Evolutionary conservation across 805 yeast species (phyloP), one percentile per base, ranked within the genome.

Genomic region (Kodamaea kakaduensis): DNA sequence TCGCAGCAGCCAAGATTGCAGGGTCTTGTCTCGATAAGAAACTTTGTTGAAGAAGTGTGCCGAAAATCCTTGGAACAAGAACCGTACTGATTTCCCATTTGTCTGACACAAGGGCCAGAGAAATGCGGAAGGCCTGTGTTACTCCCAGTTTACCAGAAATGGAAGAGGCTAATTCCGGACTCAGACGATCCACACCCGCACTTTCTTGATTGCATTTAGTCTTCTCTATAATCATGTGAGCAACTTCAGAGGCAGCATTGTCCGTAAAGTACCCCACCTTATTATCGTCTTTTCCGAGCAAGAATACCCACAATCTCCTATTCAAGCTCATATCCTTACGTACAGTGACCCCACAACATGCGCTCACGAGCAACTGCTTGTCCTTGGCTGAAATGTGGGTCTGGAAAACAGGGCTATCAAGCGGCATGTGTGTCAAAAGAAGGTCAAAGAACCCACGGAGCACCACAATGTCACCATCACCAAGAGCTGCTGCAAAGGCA

Each of bases 311-410:
- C 14, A 93, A 68, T 48, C 99, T 73, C 58, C 98, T 72, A 56
- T 93, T 93, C 40, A 93, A 69, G 6, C 97, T 87, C 96, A 93
- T 87, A 57, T 93, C 99, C 47, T 80, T 81, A 29, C 82, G 77
- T 28, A 87, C 62, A 2, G 93, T 81, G 0, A 89, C 78, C 8
- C 69, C 59, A 17, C 87, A 73, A 24, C 88, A 81, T 7, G 78
- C 67, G 58, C 81, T 64, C 12, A 87, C 54, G 24, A 88, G 59
- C 19, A 72, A 47, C 41, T 75, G 72, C 31, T 74, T 71, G 48
- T 87, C 95, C 5, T 67, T 60, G 0, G 58, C 47, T 1, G 76
- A 58, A 1, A 77, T 63, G 8, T 78, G 41, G 2, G 54, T 47
- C 30, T 72, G 74, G 17, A 84, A 50, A 2, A 81, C 70, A 0